A percentile compares a stretch with the other conserved stretches of the same genome.
phyloP scores from a whole-genome alignment of 768 basidiomycete genomes.

The Gyrodon lividus region DNA sequence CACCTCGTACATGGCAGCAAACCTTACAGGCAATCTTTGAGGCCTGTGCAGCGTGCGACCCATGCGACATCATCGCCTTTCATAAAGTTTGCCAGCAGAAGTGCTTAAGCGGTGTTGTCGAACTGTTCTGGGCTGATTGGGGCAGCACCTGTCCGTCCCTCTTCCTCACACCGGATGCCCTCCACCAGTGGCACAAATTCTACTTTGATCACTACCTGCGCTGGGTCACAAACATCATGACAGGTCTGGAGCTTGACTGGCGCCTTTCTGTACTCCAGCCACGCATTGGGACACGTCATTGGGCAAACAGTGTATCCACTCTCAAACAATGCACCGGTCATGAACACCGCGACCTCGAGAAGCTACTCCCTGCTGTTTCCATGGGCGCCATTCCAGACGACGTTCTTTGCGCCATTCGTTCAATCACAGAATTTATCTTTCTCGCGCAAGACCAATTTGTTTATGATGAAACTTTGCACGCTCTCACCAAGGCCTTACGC shows the following conservation, averaged over 20 bases:
- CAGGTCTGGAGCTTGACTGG: slow-evolving; percentile 24
- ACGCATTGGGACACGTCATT: background rate
- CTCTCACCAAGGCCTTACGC: background rate
- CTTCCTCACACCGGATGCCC: slow-evolving; percentile 26
- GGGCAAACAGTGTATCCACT: slow-evolving; percentile 7
- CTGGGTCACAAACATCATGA: slow-evolving; percentile 15
- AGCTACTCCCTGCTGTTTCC: background rate
- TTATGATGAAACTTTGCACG: slow-evolving; percentile 3
- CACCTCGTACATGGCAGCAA: background rate
- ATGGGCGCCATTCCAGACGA: slow-evolving; percentile 21
- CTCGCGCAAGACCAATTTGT: slow-evolving; percentile 32
- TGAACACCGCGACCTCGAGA: slow-evolving; percentile 9
- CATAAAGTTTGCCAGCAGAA: background rate
- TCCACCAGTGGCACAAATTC: slow-evolving; percentile 29
- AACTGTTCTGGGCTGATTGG: slow-evolving; percentile 37
- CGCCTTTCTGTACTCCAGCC: slow-evolving; percentile 25
- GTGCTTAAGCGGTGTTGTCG: slow-evolving; percentile 9
- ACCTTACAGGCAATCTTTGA: slow-evolving; percentile 5
- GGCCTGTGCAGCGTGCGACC: slow-evolving; percentile 11
- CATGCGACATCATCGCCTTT: slow-evolving; percentile 17
- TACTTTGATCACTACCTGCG: slow-evolving; percentile 22
- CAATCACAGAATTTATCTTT: slow-evolving; percentile 40
- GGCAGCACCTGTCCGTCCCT: slow-evolving; percentile 13
- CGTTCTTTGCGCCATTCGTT: slow-evolving; percentile 33
- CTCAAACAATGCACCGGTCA: slow-evolving; percentile 7